Percentiles rank a stretch among this genome's conserved stretches.
Evolutionary conservation across 1,284 basidiomycete species (phyloP).

Genomic region (Leucocoprinus gongylophorus): DNA sequence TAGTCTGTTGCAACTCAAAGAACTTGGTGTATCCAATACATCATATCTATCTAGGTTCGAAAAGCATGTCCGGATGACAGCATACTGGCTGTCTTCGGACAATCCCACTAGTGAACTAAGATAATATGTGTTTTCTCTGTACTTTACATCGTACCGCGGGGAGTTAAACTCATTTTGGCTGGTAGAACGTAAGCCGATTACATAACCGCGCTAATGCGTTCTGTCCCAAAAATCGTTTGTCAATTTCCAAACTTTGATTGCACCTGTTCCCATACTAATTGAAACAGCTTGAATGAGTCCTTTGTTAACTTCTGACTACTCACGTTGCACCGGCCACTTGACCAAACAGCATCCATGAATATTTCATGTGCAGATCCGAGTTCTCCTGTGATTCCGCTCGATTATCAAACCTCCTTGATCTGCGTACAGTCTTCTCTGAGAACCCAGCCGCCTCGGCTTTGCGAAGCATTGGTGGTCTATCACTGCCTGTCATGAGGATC

Average conservation of each 20-base stretch:
- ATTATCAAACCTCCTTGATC: background rate
- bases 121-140: too few relatives aligned
- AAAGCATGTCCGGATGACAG: too few relatives aligned
- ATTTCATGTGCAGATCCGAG: slow-evolving; percentile 11
- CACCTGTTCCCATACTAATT: slow-evolving; percentile 53
- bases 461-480: slow-evolving; percentile 30
- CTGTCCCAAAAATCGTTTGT: slow-evolving; percentile 33
- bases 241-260: slow-evolving; percentile 53
- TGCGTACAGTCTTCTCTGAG: background rate
- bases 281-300: slow-evolving; percentile 1
- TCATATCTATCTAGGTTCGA: too few relatives aligned
- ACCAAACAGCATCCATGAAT: slow-evolving; percentile 46
- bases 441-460: background rate
- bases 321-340: slow-evolving; percentile 60
- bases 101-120: too few relatives aligned
- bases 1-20: too few relatives aligned
- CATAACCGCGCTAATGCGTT: background rate
- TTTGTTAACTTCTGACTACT: slow-evolving; percentile 24
- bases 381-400: background rate
- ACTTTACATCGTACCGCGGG: too few relatives aligned
- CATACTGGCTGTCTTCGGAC: too few relatives aligned
- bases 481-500: slow-evolving; percentile 54
- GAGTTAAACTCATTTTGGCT: too few relatives aligned
- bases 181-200: too few relatives aligned
- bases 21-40: too few relatives aligned